Percentiles rank a stretch among this genome's conserved stretches.
phyloP scores from a whole-genome alignment of 208 protist genomes.

The Vickermania spadyakhi region DNA sequence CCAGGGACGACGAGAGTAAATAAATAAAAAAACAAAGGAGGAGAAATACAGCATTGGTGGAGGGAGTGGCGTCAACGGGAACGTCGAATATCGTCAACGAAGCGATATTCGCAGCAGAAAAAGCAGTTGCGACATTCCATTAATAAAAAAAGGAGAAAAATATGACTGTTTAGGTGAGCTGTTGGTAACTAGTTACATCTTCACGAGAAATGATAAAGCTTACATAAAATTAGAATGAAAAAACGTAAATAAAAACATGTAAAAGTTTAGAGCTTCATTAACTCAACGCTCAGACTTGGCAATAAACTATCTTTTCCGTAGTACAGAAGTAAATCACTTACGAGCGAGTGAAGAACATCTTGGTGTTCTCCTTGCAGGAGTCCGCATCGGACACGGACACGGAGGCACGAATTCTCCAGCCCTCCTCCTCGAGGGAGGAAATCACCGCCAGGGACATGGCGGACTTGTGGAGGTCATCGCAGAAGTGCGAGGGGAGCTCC shows the following conservation, averaged over 20 bases:
- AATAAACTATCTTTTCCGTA: no score
- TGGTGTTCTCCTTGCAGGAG: conserved; percentile 48
- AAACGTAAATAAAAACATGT: no score
- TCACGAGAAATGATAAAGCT: neutral
- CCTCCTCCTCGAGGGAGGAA: conserved; percentile 70
- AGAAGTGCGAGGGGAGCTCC: conserved; percentile 86
- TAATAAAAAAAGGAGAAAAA: no score
- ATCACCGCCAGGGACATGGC: conserved; percentile 70
- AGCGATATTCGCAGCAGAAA: no score
- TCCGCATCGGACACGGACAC: conserved; percentile 28
- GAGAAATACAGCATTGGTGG: no score
- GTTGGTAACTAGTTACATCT: neutral
- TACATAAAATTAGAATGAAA: neutral
- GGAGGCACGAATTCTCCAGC: conserved; percentile 76
- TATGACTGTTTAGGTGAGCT: conserved; percentile 3
- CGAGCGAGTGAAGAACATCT: conserved; percentile 79
- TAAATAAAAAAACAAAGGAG: no score
- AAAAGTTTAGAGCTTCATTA: no score
- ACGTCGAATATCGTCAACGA: no score
- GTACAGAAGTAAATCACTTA: conserved; percentile 11
- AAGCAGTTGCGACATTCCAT: no score
- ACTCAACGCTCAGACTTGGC: no score
- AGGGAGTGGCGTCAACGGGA: no score
- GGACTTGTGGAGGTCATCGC: conserved; percentile 84
- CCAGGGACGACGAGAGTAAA: no score